These are phyloP conservation scores for Zalerion maritima DNA, from an alignment of 495 filamentous ascomycete species.

Conservation along the genomic window DNA sequence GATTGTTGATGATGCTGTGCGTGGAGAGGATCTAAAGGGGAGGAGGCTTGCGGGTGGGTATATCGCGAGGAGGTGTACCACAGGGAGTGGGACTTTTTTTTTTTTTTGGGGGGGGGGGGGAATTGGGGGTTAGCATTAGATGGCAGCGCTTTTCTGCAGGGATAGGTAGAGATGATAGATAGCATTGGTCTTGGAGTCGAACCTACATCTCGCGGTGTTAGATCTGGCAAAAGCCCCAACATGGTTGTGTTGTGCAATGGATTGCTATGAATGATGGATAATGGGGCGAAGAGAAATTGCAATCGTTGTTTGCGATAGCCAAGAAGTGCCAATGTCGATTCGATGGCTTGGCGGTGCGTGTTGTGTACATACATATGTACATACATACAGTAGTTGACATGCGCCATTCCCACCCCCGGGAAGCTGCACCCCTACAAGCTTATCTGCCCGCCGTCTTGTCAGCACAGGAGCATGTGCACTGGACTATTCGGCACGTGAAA, in stretches of 20 bases:
- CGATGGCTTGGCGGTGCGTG: no score
- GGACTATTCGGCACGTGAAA: no score
- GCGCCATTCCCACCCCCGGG: no score
- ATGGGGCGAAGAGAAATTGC: no score
- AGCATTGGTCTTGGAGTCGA: background rate
- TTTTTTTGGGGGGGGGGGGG: constrained; percentile 7
- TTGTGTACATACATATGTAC: no score
- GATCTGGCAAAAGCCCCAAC: constrained; percentile 56
- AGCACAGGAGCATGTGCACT: no score
- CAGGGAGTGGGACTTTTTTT: constrained; percentile 47
- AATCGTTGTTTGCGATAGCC: no score
- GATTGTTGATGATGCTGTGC: constrained; percentile 14
- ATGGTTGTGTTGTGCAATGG: constrained; percentile 30
- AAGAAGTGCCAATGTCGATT: no score
- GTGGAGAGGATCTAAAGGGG: constrained; percentile 12
- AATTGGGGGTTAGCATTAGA: constrained; percentile 7
- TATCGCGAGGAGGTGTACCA: constrained; percentile 49
- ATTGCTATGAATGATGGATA: no score
- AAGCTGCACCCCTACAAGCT: no score
- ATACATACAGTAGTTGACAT: no score
- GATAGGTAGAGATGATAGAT: background rate
- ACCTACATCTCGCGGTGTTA: constrained; percentile 58
- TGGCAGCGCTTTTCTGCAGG: background rate
- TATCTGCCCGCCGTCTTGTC: no score
- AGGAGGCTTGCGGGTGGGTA: constrained; percentile 18